Conservation (phyloP, 148 eudicot genomes). For the Rhododendron williamsianum region DNA sequence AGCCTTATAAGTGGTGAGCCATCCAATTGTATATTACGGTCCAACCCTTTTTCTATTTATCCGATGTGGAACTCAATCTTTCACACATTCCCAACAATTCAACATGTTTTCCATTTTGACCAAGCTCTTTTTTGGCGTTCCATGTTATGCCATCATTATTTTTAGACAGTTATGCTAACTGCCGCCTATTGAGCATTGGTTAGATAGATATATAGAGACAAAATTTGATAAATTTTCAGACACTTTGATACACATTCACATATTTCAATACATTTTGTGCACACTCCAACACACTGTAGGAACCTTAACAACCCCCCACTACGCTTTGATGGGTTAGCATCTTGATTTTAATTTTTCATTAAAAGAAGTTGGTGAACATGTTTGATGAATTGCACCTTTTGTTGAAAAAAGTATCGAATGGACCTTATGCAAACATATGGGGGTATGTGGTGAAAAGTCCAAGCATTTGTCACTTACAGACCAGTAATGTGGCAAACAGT, state of each 20-base stretch:
- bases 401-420: neutral
- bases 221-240: neutral
- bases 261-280: neutral
- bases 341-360: neutral
- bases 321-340: neutral
- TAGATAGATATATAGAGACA: neutral
- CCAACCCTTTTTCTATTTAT: no score
- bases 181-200: neutral
- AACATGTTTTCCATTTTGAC: neutral
- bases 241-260: neutral
- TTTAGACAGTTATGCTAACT: neutral
- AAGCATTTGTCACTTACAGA: constrained; percentile 33
- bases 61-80: no score
- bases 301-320: neutral
- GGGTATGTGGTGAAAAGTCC: neutral
- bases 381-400: neutral
- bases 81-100: no score
- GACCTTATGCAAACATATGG: neutral
- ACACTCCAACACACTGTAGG: neutral
- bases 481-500: constrained; percentile 56
- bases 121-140: neutral
- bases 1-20: no score
- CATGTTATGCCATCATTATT: neutral
- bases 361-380: neutral
- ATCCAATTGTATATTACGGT: no score